Conservation (phyloP, 1,284 basidiomycete species). For the Leccinum colubrinum region DNA sequence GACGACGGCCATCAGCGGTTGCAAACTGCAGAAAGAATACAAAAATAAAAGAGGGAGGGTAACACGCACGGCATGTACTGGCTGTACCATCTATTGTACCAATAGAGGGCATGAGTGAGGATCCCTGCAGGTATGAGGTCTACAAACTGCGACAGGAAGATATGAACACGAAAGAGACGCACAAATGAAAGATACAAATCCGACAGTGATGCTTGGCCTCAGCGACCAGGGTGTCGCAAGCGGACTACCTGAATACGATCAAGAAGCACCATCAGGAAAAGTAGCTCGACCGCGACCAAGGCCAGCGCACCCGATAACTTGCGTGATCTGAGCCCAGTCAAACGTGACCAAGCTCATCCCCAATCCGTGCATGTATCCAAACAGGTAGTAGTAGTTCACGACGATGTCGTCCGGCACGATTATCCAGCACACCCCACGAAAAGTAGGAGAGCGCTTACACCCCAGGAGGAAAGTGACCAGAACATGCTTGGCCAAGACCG, state of each 20-base stretch:
- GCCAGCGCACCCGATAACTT: conserved; percentile 34
- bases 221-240: conserved; percentile 71
- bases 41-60: neutral
- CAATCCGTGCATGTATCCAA: conserved; percentile 74
- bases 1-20: neutral
- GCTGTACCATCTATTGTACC: conserved; percentile 57
- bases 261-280: neutral
- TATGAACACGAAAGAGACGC: neutral
- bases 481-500: no score
- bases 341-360: conserved; percentile 71
- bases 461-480: conserved; percentile 33
- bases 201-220: conserved; percentile 76
- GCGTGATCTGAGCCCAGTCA: conserved; percentile 63
- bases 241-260: conserved; percentile 41
- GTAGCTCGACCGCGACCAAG: neutral
- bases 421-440: conserved; percentile 80
- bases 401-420: conserved; percentile 60
- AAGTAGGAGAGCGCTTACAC: conserved; percentile 36
- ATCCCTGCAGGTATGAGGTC: conserved; percentile 39
- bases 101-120: conserved; percentile 66
- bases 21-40: neutral
- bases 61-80: conserved; percentile 47
- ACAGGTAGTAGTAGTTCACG: conserved; percentile 61
- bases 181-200: conserved; percentile 78
- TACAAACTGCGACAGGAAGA: neutral